phyloP scores from a whole-genome alignment of 345 rosid species.

The Odontarrhena argentea region DNA sequence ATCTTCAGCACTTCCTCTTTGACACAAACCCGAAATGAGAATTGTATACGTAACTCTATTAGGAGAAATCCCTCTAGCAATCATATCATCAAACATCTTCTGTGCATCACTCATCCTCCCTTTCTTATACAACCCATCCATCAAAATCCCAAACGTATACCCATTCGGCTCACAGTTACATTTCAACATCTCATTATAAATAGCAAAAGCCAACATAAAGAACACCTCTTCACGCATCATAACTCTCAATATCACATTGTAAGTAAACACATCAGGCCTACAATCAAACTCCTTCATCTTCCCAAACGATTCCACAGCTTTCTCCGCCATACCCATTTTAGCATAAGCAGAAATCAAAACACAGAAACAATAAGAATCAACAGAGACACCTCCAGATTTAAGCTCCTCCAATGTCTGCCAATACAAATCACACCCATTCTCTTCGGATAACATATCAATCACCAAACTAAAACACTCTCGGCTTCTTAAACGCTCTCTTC shows the following conservation, averaged over 20 bases:
- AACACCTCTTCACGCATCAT: constrained; percentile 47
- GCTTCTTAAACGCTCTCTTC: constrained; percentile 52
- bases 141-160: constrained; percentile 62
- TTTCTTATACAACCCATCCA: constrained; percentile 60
- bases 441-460: constrained; percentile 51
- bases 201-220: constrained; percentile 58
- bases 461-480: constrained; percentile 40
- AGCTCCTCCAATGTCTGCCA: constrained; percentile 67
- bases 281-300: constrained; percentile 72
- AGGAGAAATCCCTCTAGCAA: constrained; percentile 54
- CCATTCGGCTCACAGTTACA: constrained; percentile 55
- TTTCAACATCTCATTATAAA: constrained; percentile 72
- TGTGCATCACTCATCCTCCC: constrained; percentile 61
- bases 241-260: constrained; percentile 55
- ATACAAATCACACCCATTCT: constrained; percentile 56
- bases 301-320: constrained; percentile 74
- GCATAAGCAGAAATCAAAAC: constrained; percentile 63
- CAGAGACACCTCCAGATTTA: constrained; percentile 40
- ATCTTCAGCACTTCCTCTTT: constrained; percentile 49
- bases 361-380: constrained; percentile 54
- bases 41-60: constrained; percentile 53
- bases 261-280: constrained; percentile 64
- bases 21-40: constrained; percentile 70
- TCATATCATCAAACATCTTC: constrained; percentile 84
- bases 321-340: constrained; percentile 57